These are phyloP conservation scores for Kalmusia sp. DNA, from an alignment of 2,329 filamentous ascomycete genomes.

Conservation along the genomic window DNA sequence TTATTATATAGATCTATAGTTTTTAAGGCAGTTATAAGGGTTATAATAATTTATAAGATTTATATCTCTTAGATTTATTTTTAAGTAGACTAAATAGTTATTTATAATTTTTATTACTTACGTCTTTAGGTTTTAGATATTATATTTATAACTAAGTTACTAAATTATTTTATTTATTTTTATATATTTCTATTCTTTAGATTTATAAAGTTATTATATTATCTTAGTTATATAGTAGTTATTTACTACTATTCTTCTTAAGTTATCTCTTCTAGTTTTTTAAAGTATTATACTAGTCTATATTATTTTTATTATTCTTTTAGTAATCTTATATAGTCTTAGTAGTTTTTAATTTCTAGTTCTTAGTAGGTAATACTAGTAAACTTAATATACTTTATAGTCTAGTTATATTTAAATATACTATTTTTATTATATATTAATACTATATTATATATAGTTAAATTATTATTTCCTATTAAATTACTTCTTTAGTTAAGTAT, in stretches of 20 bases:
- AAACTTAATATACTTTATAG: too few relatives aligned
- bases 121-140: background rate
- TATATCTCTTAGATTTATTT: too few relatives aligned
- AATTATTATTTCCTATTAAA: too few relatives aligned
- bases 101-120: background rate
- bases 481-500: too few relatives aligned
- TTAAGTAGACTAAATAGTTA: background rate
- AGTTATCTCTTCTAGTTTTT: background rate
- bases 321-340: too few relatives aligned
- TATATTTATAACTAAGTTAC: background rate
- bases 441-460: too few relatives aligned
- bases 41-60: background rate
- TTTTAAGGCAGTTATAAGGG: background rate
- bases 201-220: background rate
- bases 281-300: background rate
- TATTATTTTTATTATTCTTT: background rate
- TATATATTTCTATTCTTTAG: background rate
- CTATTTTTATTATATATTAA: too few relatives aligned
- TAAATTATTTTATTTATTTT: background rate
- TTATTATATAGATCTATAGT: too few relatives aligned
- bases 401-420: too few relatives aligned
- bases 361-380: too few relatives aligned
- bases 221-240: background rate
- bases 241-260: background rate
- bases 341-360: background rate